Evolutionary conservation across 768 basidiomycete genomes (phyloP).

Genomic region (Leccinellum albellum): DNA sequence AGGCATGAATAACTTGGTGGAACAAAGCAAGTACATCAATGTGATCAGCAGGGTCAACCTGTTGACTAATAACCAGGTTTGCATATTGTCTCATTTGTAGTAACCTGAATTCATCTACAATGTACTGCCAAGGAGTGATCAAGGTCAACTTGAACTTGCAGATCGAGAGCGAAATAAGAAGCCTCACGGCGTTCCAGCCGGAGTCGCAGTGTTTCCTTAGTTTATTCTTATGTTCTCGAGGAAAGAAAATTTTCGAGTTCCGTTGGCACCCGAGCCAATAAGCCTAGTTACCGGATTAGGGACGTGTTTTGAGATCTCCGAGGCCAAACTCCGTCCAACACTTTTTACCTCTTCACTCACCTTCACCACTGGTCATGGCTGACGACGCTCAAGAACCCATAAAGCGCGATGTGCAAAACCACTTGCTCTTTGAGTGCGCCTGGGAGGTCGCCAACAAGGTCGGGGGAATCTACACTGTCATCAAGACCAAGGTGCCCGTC

Average conservation of each 20-base stretch:
- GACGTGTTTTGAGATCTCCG: constrained; percentile 3
- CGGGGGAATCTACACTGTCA: constrained; percentile 99
- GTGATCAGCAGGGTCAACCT: no score
- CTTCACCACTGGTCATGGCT: constrained; percentile 13
- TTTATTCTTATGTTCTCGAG: neutral
- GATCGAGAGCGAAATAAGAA: neutral
- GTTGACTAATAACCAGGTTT: no score
- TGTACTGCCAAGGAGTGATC: no score
- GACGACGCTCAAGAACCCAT: constrained; percentile 18
- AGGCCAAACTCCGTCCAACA: constrained; percentile 6
- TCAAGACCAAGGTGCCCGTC: constrained; percentile 98
- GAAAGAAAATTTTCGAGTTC: neutral
- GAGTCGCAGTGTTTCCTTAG: neutral
- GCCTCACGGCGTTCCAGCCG: neutral
- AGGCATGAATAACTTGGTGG: no score
- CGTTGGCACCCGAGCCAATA: neutral
- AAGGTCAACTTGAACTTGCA: no score
- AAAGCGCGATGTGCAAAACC: constrained; percentile 71
- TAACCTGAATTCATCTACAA: no score
- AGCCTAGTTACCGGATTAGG: constrained; percentile 24
- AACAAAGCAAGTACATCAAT: no score
- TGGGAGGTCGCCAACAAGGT: constrained; percentile 99
- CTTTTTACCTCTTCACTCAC: neutral
- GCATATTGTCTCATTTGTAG: no score
- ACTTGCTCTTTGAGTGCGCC: constrained; percentile 89